Evolutionary conservation across 140 eudicot species (phyloP), one percentile per base, ranked within the genome.

Genomic region (Oenanthe javanica): DNA sequence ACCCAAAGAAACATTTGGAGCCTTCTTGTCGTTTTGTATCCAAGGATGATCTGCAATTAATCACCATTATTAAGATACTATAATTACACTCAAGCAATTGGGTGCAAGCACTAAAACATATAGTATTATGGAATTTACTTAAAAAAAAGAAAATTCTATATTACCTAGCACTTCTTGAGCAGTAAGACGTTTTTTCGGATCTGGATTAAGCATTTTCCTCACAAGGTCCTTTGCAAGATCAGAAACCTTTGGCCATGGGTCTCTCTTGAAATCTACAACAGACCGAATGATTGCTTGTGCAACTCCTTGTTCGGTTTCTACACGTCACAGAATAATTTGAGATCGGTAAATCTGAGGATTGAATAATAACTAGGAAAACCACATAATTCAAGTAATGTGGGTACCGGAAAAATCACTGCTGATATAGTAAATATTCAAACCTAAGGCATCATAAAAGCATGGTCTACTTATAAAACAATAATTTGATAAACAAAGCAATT

Each of bases 291-390:
- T 84, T 31, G 90, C 83, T 23, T 82, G 88, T 79, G 88, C 88
- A n/a, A 87, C 88, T 69, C 90, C 90, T 82, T 84, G 88, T 77
- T 87, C 88, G 14, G 88, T 82, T 84, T 87, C 88, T 84, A 59
- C 77, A 80, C 47, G 36, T 6, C 19, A 64, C 13, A 42, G 1
- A 47, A 21, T 27, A 78, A 55, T 78, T n/a, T n/a, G 18, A 77
- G 52, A 77, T 38, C 0, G 19, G 70, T 4, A 16, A 19, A 9
- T 45, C 40, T 9, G n/a, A 7, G 42, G 50, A 19, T 27, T 54
- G 27, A 15, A 36, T 42, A 23, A 31, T 31, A 31, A 31, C 31
- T 31, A 31, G 31, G 31, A 31, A 31, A 31, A 31, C 31, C 31
- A 31, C 31, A 31, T 31, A 31, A 31, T 31, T 31, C 31, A 31